Conservation (phyloP, 2,329 filamentous ascomycete genomes). For the Aspergillus sp. region DNA sequence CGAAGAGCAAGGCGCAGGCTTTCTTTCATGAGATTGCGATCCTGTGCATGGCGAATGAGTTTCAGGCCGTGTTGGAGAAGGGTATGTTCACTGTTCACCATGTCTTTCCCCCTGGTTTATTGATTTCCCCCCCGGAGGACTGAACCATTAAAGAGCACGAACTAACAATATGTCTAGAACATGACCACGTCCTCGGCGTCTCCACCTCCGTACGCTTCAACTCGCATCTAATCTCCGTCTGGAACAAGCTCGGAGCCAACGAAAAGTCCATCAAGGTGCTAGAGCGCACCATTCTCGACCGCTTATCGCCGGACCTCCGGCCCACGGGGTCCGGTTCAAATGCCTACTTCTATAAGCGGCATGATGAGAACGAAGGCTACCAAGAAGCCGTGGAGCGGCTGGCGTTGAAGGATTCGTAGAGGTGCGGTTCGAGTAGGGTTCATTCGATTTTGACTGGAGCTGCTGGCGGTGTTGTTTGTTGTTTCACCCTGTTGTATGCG, state of each 20-base stretch:
- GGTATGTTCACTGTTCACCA: conserved; percentile 52
- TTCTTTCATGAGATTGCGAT: conserved; percentile 40
- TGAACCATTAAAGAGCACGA: neutral
- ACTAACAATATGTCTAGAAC: conserved; percentile 50
- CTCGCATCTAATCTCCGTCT: conserved; percentile 82
- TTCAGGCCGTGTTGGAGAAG: conserved; percentile 71
- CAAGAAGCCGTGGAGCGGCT: conserved; percentile 44
- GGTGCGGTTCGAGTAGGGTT: neutral
- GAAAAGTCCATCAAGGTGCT: conserved; percentile 75
- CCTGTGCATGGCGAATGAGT: conserved; percentile 38
- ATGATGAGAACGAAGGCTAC: conserved; percentile 84
- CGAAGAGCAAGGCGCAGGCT: conserved; percentile 66
- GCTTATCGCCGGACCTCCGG: conserved; percentile 69
- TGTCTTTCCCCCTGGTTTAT: neutral
- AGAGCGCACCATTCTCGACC: conserved; percentile 68
- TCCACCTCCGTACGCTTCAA: conserved; percentile 87
- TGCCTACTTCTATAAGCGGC: conserved; percentile 73
- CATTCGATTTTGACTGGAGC: neutral
- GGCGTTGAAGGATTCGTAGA: neutral
- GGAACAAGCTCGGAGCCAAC: conserved; percentile 86
- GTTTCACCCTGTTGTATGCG: too few species aligned
- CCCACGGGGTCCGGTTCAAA: conserved; percentile 59
- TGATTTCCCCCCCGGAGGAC: neutral
- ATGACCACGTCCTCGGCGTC: conserved; percentile 84
- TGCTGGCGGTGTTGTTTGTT: neutral